Evolutionary conservation across 441 rosid genomes (phyloP), one percentile per base, ranked within the genome.

Genomic region (Euphorbia schlechtendalii): DNA sequence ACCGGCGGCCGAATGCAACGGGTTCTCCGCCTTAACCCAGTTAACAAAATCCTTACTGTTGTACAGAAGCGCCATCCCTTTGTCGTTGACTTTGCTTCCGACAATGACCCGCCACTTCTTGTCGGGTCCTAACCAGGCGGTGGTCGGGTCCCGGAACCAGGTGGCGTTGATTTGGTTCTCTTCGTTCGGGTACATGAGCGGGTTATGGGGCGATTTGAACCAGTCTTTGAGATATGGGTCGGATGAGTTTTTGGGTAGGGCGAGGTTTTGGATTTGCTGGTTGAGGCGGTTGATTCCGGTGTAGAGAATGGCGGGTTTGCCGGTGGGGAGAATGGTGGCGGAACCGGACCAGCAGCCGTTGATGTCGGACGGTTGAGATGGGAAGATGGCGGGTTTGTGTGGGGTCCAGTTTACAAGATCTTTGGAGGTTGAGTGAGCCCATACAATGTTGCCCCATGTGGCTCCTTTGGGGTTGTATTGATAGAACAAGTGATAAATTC

Each of bases 401-500:
- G 89, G 87, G 48, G 38, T 69, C 96, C 98, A 92, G 68, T 84
- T 89, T 2, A 92, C 76, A n/a, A 92, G 87, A 59, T 92, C 96
- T 18, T 56, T 74, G 21, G 98, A 92, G 45, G 96, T 89, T 14
- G 98, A 87, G 65, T 92, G 98, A 41, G 83, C 98, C 96, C 92
- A 87, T 5, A 87, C 90, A 8, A 83, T 82, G 79, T 83, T 82
- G 49, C 88, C 92, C 95, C 89, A 86, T 61, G 73, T 82, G 0
- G 86, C 69, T 92, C 96, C 71, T n/a, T n/a, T n/a, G n/a, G n/a
- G n/a, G n/a, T n/a, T n/a, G n/a, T n/a, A n/a, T n/a, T n/a, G n/a
- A n/a, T 87, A 92, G 76, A 92, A 92, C n/a, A 92, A 62, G 69
- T 92, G 98, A 72, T 89, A 89, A n/a, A 92, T 53, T 69, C 96